phyloP scores from a whole-genome alignment of 2,329 filamentous ascomycete genomes.

The Arthrinium phaeospermum region DNA sequence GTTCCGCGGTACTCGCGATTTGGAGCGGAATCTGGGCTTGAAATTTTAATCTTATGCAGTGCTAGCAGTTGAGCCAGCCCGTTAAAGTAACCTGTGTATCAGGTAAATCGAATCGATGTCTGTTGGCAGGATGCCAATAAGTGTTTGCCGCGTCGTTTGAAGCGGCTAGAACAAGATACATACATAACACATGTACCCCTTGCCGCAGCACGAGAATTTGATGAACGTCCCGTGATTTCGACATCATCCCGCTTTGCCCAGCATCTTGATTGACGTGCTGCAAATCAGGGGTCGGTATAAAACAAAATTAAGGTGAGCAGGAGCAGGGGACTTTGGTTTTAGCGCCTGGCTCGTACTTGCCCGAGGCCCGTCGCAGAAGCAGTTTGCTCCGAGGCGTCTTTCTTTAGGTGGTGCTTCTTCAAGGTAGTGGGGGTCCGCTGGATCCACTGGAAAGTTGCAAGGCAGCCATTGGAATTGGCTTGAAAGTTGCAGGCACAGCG shows the following conservation, averaged over 20 bases:
- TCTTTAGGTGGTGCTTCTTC: constrained; percentile 1
- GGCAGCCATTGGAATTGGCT: not conserved
- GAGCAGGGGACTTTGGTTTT: not conserved
- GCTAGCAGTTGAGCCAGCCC: not conserved
- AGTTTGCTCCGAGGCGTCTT: not conserved
- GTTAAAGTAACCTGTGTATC: not conserved
- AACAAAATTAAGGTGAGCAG: constrained; percentile 6
- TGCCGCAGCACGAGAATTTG: not conserved
- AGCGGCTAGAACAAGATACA: not conserved
- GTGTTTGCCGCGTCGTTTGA: not conserved
- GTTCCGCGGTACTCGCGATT: not conserved
- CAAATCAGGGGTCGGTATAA: not conserved
- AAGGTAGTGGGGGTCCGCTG: constrained; percentile 5
- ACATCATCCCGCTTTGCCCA: not conserved
- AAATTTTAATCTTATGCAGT: not conserved
- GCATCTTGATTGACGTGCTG: not conserved
- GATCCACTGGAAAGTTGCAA: not conserved
- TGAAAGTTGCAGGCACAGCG: not conserved
- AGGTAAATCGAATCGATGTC: not conserved
- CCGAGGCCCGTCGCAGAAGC: not conserved
- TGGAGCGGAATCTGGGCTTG: not conserved
- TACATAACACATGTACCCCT: not conserved
- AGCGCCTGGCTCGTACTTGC: not conserved
- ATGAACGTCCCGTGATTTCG: not conserved
- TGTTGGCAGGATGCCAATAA: not conserved